Conservation (phyloP, 78 protist genomes). For the Dictyostelium firmibasis region DNA sequence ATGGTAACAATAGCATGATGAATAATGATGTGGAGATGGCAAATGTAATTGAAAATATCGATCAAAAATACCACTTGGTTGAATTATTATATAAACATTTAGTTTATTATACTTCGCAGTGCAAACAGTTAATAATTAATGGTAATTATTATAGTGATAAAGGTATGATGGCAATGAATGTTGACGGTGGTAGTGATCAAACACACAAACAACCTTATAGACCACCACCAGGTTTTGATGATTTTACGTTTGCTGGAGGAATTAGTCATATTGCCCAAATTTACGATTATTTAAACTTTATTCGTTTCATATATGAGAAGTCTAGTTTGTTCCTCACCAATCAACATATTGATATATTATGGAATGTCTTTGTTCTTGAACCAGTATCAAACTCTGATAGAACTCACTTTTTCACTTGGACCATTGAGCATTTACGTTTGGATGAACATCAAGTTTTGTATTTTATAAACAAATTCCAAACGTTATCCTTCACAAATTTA, state of each 20-base stretch:
- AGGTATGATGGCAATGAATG: neutral
- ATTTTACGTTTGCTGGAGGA: neutral
- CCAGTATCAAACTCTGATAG: slow-evolving; percentile 22
- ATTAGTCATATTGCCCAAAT: slow-evolving; percentile 3
- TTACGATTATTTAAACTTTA: slow-evolving; percentile 14
- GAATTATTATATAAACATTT: slow-evolving; percentile 31
- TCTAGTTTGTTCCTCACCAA: neutral
- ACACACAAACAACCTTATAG: neutral
- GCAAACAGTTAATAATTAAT: neutral
- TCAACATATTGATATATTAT: slow-evolving; percentile 23
- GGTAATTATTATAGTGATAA: neutral
- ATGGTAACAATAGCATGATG: neutral
- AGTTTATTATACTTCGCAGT: slow-evolving; percentile 13
- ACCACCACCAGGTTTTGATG: neutral
- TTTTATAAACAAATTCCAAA: slow-evolving; percentile 23
- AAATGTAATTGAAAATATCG: neutral
- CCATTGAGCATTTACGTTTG: neutral
- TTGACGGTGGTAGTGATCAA: neutral
- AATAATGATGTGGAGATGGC: neutral
- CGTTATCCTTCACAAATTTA: slow-evolving; percentile 21
- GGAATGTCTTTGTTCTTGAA: slow-evolving; percentile 39
- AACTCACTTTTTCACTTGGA: slow-evolving; percentile 32
- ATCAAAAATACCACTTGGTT: neutral
- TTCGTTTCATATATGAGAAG: slow-evolving; percentile 12
- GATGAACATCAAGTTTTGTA: neutral